Conservation (phyloP, 2,329 filamentous ascomycete species). For the Falciphora oryzae region DNA sequence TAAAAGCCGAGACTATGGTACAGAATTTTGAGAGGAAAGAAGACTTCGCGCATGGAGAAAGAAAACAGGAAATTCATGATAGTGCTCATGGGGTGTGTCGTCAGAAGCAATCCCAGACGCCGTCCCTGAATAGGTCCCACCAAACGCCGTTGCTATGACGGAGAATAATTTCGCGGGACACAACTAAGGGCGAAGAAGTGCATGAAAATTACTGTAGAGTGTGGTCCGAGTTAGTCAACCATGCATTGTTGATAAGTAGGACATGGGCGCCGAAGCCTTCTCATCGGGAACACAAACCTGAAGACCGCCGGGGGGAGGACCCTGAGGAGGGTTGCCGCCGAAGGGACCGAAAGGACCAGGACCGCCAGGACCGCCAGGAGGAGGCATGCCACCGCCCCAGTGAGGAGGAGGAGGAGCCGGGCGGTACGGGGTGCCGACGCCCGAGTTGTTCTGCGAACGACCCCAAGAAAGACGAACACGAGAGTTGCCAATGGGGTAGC, state of each 20-base stretch:
- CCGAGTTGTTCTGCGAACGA: constrained; percentile 97
- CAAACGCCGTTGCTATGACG: constrained; percentile 21
- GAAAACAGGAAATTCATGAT: background rate
- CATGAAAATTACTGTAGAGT: constrained; percentile 8
- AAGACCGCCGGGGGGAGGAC: constrained; percentile 25
- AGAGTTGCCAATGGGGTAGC: constrained; percentile 97
- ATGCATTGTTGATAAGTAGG: background rate
- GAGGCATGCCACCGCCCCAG: constrained; percentile 38
- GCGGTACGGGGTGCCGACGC: constrained; percentile 93
- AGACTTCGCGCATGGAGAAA: background rate
- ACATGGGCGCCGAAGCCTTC: background rate
- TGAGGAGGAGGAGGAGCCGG: constrained; percentile 69
- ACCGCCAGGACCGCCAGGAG: constrained; percentile 32
- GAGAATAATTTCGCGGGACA: constrained; percentile 19
- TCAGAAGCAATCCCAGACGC: constrained; percentile 5
- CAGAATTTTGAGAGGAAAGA: background rate
- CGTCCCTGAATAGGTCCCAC: constrained; percentile 11
- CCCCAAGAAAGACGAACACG: constrained; percentile 97
- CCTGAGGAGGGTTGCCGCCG: constrained; percentile 39
- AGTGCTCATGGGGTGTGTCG: background rate
- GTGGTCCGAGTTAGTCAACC: background rate
- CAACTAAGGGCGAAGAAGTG: constrained; percentile 3
- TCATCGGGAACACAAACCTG: constrained; percentile 11
- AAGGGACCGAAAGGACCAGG: constrained; percentile 40
- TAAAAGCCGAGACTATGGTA: no score